These are phyloP conservation scores for Ophiostoma sp. DNA, from an alignment of 2,329 filamentous ascomycete species.

Conservation along the genomic window DNA sequence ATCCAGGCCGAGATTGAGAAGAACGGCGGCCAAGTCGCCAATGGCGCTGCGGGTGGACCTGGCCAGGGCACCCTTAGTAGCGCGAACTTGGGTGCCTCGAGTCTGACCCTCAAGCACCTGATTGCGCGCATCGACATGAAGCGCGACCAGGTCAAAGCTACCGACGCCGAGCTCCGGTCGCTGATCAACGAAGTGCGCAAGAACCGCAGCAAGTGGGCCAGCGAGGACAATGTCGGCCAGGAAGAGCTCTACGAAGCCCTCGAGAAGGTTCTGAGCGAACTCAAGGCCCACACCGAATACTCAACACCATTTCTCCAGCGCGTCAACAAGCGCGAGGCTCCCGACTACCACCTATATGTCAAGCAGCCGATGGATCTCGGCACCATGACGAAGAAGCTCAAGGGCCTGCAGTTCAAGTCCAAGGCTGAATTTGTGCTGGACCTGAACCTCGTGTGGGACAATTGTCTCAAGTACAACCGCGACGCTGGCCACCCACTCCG, in stretches of 20 bases:
- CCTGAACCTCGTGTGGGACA: slow-evolving; percentile 92
- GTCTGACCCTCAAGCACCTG: slow-evolving; percentile 90
- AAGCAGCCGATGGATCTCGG: slow-evolving; percentile 98
- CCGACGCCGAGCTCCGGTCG: slow-evolving; percentile 83
- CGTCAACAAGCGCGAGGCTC: slow-evolving; percentile 95
- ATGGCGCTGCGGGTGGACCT: slow-evolving; percentile 35
- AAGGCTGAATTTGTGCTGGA: slow-evolving; percentile 94
- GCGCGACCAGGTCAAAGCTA: slow-evolving; percentile 81
- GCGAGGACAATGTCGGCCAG: slow-evolving; percentile 93
- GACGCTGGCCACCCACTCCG: slow-evolving; percentile 80
- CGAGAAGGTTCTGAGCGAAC: slow-evolving; percentile 92
- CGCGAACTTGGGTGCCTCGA: slow-evolving; percentile 91
- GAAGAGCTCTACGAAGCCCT: slow-evolving; percentile 96
- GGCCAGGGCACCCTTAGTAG: slow-evolving; percentile 85
- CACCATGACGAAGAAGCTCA: slow-evolving; percentile 96
- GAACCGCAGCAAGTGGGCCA: slow-evolving; percentile 98
- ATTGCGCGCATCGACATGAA: slow-evolving; percentile 94
- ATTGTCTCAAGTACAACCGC: slow-evolving; percentile 92
- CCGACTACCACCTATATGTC: slow-evolving; percentile 89
- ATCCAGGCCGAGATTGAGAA: slow-evolving; percentile 91
- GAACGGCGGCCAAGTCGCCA: slow-evolving; percentile 38
- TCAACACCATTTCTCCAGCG: slow-evolving; percentile 91
- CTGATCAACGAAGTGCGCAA: slow-evolving; percentile 97
- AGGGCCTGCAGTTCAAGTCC: slow-evolving; percentile 70
- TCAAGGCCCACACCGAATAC: slow-evolving; percentile 96